phyloP scores from a whole-genome alignment of 2,329 filamentous ascomycete species.

The Venturia effusa region DNA sequence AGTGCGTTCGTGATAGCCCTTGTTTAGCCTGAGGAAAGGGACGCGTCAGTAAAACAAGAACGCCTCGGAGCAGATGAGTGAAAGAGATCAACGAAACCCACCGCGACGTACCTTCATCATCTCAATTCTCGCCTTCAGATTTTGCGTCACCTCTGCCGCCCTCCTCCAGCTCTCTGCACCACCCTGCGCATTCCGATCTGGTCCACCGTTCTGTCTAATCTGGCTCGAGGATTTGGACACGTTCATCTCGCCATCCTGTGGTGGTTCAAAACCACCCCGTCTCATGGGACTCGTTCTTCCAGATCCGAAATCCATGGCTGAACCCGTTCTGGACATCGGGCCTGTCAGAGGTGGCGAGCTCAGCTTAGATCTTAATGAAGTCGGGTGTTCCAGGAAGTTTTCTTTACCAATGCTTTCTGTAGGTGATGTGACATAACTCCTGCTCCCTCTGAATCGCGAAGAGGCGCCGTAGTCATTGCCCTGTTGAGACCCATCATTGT shows the following conservation, averaged over 20 bases:
- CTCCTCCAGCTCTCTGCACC: conserved; percentile 82
- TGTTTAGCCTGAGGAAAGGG: conserved; percentile 8
- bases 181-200: conserved; percentile 25
- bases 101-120: conserved; percentile 70
- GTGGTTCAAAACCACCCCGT: conserved; percentile 18
- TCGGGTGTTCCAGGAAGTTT: conserved; percentile 19
- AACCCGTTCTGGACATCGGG: background rate
- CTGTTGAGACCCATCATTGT: conserved; percentile 32
- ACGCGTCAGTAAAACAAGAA: background rate
- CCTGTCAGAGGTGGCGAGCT: conserved; percentile 23
- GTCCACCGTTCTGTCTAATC: conserved; percentile 5
- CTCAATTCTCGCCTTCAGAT: conserved; percentile 93
- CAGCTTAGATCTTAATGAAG: conserved; percentile 23
- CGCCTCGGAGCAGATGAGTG: background rate
- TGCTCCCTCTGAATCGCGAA: conserved; percentile 33
- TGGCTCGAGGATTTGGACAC: background rate
- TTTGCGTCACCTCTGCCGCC: conserved; percentile 93
- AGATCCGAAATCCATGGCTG: background rate
- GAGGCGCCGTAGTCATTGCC: conserved; percentile 24
- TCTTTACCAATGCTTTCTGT: conserved; percentile 38
- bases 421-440: conserved; percentile 35
- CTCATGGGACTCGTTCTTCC: conserved; percentile 10
- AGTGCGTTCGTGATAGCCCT: conserved; percentile 10
- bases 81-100: background rate
- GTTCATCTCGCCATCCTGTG: conserved; percentile 14